Conservation (phyloP, 148 eudicot species). For the Nyssa sinensis region DNA sequence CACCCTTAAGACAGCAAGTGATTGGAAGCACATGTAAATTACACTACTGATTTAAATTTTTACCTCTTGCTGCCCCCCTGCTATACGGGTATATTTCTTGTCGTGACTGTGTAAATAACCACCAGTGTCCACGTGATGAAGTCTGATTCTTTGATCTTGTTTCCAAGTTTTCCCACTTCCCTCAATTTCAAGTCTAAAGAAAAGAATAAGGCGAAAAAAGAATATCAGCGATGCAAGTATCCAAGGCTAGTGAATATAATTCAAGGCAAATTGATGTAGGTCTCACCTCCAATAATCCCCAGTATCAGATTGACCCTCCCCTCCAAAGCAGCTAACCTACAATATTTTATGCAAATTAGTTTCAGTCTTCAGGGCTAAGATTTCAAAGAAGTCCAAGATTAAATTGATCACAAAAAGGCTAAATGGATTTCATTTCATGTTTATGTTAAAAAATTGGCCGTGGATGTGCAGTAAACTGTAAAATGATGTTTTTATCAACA, state of each 20-base stretch:
- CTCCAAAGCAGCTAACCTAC: slow-evolving; percentile 85
- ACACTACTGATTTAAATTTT: not conserved
- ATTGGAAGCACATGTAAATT: not conserved
- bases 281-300: slow-evolving; percentile 80
- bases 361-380: not conserved
- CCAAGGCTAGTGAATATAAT: not conserved
- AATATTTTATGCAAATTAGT: not conserved
- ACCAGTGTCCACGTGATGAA: slow-evolving; percentile 65
- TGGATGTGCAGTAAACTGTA: too few species aligned
- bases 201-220: not conserved
- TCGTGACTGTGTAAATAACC: slow-evolving; percentile 79
- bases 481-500: too few species aligned
- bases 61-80: slow-evolving; percentile 85
- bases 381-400: not conserved
- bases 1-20: not conserved
- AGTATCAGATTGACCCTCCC: slow-evolving; percentile 57
- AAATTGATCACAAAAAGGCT: not conserved
- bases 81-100: slow-evolving; percentile 66
- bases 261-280: not conserved
- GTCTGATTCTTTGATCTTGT: slow-evolving; percentile 72
- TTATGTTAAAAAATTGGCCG: too few species aligned
- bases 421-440: not conserved
- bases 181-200: slow-evolving; percentile 58
- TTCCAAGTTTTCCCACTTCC: slow-evolving; percentile 65
- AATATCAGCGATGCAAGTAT: not conserved